phyloP scores from a whole-genome alignment of 257 asterid species.

The Fraxinus pennsylvanica region DNA sequence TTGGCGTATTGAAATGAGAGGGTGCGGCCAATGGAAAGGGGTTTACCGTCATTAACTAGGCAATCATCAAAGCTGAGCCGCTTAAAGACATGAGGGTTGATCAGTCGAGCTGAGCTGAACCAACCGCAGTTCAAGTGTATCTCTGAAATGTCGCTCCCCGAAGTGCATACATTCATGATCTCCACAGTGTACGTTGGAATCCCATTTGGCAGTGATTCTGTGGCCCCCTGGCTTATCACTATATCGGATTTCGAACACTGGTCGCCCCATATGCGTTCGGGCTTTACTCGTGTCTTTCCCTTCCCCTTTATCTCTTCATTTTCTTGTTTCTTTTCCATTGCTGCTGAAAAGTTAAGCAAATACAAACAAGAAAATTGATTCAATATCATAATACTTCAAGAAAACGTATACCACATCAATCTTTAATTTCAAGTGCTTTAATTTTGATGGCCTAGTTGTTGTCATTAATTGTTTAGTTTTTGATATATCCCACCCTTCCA shows the following conservation, averaged over 20 bases:
- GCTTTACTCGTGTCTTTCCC: conserved; percentile 38
- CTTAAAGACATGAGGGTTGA: conserved; percentile 43
- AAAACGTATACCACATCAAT: neutral
- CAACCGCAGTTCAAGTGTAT: conserved; percentile 84
- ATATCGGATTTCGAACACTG: conserved; percentile 73
- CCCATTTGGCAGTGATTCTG: conserved; percentile 74
- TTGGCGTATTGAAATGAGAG: conserved; percentile 84
- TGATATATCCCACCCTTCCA: neutral
- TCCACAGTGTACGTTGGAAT: conserved; percentile 89
- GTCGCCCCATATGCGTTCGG: conserved; percentile 82
- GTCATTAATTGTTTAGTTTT: neutral
- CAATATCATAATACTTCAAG: neutral
- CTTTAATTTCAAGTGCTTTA: neutral
- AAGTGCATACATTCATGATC: conserved; percentile 66
- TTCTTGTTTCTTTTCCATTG: neutral
- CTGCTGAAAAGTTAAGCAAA: conserved; percentile 14
- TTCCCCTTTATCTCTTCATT: neutral
- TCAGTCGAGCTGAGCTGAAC: conserved; percentile 64
- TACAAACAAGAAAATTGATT: neutral
- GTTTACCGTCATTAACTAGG: conserved; percentile 49
- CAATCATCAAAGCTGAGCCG: conserved; percentile 44
- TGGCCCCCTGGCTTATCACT: conserved; percentile 72
- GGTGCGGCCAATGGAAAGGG: conserved; percentile 40
- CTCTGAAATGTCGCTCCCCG: conserved; percentile 67
- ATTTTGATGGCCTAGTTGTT: neutral